A percentile compares a stretch with the other conserved stretches of the same genome.
Evolutionary conservation across 2,329 filamentous ascomycete genomes (phyloP).

Genomic region (Cladobotryum mycophilum): DNA sequence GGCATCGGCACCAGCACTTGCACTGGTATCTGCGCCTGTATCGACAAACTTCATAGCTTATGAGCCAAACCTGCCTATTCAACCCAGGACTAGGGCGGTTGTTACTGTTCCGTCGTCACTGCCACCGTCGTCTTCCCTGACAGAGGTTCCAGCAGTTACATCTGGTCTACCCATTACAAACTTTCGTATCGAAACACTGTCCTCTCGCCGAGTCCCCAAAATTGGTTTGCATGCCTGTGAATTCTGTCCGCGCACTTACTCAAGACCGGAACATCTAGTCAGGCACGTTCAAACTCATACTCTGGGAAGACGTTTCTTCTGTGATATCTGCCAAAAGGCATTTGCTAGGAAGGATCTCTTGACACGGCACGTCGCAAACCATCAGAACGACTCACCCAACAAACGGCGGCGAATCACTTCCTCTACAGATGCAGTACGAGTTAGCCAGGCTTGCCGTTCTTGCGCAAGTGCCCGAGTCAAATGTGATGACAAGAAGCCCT

Average conservation of each 20-base stretch:
- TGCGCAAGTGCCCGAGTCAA: conserved; percentile 49
- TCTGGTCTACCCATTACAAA: neutral
- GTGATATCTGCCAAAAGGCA: conserved; percentile 46
- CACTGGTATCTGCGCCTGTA: too few relatives aligned
- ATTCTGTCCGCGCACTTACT: conserved; percentile 46
- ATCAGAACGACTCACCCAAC: conserved; percentile 41
- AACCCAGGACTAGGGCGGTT: neutral
- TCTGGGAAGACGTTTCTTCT: conserved; percentile 43
- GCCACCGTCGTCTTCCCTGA: too few relatives aligned
- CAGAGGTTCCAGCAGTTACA: neutral
- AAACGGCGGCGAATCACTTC: conserved; percentile 41
- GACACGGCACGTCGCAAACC: conserved; percentile 46
- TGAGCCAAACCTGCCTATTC: too few relatives aligned
- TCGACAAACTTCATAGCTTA: too few relatives aligned
- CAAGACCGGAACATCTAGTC: conserved; percentile 48
- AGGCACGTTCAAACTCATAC: conserved; percentile 46
- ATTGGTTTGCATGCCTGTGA: conserved; percentile 42
- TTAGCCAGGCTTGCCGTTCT: conserved; percentile 46
- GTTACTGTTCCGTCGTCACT: neutral
- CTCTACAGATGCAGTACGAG: conserved; percentile 41
- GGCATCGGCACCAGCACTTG: too few relatives aligned
- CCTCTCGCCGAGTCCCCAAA: conserved; percentile 16
- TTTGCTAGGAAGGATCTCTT: conserved; percentile 49
- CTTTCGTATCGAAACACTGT: neutral
- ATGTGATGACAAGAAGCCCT: conserved; percentile 50